Percentiles rank a stretch among this genome's conserved stretches.
Conservation (phyloP, 2,329 filamentous ascomycete genomes). For the Tolypocladium album region DNA sequence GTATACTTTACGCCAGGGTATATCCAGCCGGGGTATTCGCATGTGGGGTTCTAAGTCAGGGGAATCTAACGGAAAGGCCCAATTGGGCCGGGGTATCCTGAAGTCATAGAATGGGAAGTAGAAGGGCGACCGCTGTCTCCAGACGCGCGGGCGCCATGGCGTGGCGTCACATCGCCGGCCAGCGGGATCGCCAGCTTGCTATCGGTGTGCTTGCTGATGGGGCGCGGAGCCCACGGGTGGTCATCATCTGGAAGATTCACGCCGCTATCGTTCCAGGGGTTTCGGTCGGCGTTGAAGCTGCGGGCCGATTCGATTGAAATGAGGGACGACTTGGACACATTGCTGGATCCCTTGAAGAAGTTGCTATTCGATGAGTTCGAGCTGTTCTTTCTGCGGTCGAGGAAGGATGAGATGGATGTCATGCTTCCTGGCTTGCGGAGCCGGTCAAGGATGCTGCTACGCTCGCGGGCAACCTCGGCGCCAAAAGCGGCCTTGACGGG, state of each 20-base stretch:
- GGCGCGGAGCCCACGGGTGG: constrained; percentile 51
- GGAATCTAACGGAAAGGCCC: constrained; percentile 77
- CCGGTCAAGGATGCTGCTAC: constrained; percentile 78
- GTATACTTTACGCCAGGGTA: constrained; percentile 54
- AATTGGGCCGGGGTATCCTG: constrained; percentile 90
- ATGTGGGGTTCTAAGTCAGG: constrained; percentile 31
- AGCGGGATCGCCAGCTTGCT: constrained; percentile 55
- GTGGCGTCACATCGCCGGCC: constrained; percentile 72
- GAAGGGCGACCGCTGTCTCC: constrained; percentile 87
- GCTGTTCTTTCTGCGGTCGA: constrained; percentile 90
- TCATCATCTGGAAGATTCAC: constrained; percentile 91
- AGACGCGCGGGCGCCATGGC: constrained; percentile 73
- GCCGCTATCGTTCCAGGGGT: constrained; percentile 96
- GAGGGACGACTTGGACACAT: constrained; percentile 88
- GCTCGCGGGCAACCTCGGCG: constrained; percentile 69
- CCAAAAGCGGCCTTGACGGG: constrained; percentile 78
- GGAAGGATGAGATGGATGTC: constrained; percentile 89
- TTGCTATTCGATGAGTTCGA: constrained; percentile 70
- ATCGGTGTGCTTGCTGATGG: constrained; percentile 54
- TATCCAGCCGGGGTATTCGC: constrained; percentile 54
- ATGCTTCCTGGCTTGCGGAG: constrained; percentile 92
- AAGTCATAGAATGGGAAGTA: constrained; percentile 89
- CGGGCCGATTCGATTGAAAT: constrained; percentile 93
- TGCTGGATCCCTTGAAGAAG: constrained; percentile 87
- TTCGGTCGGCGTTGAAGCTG: constrained; percentile 81